These are phyloP conservation scores for Candida pseudoviswanathii DNA, from an alignment of 1,139 yeast species.

Conservation along the genomic window DNA sequence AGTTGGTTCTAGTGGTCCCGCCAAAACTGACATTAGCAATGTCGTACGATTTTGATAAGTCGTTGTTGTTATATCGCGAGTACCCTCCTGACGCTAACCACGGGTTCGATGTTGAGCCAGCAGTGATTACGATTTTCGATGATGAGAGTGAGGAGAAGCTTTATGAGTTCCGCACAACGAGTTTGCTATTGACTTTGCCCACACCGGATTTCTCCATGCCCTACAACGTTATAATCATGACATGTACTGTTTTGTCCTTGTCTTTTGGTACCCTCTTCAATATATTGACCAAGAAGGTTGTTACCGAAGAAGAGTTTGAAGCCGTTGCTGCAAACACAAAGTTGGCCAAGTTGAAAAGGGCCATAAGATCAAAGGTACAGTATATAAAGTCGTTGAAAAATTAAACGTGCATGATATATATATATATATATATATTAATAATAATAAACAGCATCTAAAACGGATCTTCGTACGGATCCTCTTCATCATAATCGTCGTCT, in stretches of 20 bases:
- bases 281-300: slow-evolving; percentile 70
- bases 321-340: slow-evolving; percentile 27
- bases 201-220: slow-evolving; percentile 99
- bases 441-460: slow-evolving; percentile 41
- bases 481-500: slow-evolving; percentile 92
- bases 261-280: slow-evolving; percentile 89
- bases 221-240: slow-evolving; percentile 90
- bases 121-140: slow-evolving; percentile 61
- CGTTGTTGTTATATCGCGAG: slow-evolving; percentile 81
- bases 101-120: slow-evolving; percentile 94
- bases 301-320: slow-evolving; percentile 79
- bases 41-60: slow-evolving; percentile 83
- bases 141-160: slow-evolving; percentile 21
- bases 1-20: slow-evolving; percentile 65
- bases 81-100: slow-evolving; percentile 99
- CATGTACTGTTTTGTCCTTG: slow-evolving; percentile 91
- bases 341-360: slow-evolving; percentile 22
- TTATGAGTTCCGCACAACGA: slow-evolving; percentile 78
- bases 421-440: not conserved
- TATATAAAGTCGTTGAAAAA: slow-evolving; percentile 4
- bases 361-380: slow-evolving; percentile 11
- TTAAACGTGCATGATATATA: not conserved
- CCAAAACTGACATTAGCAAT: slow-evolving; percentile 62
- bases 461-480: slow-evolving; percentile 97
- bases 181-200: slow-evolving; percentile 81